Evolutionary conservation across 306 rosid species (phyloP).

Genomic region (Quercus wislizeni): DNA sequence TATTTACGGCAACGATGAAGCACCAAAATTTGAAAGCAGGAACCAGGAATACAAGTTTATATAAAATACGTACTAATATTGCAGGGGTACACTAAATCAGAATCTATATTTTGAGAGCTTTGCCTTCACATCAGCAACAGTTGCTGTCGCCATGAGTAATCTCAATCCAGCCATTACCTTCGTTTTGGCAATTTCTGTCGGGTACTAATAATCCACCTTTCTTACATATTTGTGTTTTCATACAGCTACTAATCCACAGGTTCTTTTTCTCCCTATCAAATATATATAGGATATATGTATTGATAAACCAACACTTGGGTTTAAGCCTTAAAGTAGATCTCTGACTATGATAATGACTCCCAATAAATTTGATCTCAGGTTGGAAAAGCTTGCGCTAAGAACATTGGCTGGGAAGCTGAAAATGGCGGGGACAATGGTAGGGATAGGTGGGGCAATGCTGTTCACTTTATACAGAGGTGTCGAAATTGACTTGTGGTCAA

Average conservation of each 20-base stretch:
- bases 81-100: slow-evolving; percentile 7
- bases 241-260: too few species aligned
- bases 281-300: too few species aligned
- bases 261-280: too few species aligned
- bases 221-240: too few species aligned
- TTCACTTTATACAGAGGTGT: slow-evolving; percentile 21
- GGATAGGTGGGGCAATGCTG: slow-evolving; percentile 24
- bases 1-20: too few species aligned
- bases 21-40: too few species aligned
- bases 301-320: too few species aligned
- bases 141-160: slow-evolving; percentile 4
- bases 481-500: neutral
- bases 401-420: slow-evolving; percentile 6
- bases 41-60: too few species aligned
- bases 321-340: too few species aligned
- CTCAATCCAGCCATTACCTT: slow-evolving; percentile 26
- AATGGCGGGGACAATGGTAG: slow-evolving; percentile 7
- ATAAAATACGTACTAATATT: too few species aligned
- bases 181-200: slow-evolving; percentile 6
- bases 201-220: neutral
- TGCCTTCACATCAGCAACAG: slow-evolving; percentile 24
- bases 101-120: slow-evolving; percentile 17
- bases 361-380: neutral
- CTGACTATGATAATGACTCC: too few species aligned
- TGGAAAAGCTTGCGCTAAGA: slow-evolving; percentile 6